Evolutionary conservation across 306 rosid species (phyloP).

Genomic region (barrel medic (Medicago truncatula)): MtrunA17r5.0-ANR NC_053046.1:18562501-18563000

Average conservation of each 20-base stretch:
- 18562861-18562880: constrained; percentile 70
- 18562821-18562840: constrained; percentile 76
- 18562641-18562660: constrained; percentile 77
- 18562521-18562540: constrained; percentile 80
- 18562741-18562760: neutral
- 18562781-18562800: constrained; percentile 37
- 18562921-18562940: constrained; percentile 62
- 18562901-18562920: constrained; percentile 63
- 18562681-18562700: constrained; percentile 65
- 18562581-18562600: constrained; percentile 79
- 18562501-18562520: constrained; percentile 72
- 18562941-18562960: constrained; percentile 49
- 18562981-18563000: neutral
- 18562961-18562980: neutral
- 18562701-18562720: constrained; percentile 40
- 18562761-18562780: neutral
- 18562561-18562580: constrained; percentile 80
- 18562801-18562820: constrained; percentile 70
- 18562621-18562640: constrained; percentile 62
- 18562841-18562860: constrained; percentile 67
- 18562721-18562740: neutral
- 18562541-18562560: constrained; percentile 77
- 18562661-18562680: constrained; percentile 79
- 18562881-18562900: constrained; percentile 64
- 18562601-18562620: constrained; percentile 49